Base-by-base conservation (phyloP, 2,329 filamentous ascomycete genomes). In the Claviceps paspali region DNA sequence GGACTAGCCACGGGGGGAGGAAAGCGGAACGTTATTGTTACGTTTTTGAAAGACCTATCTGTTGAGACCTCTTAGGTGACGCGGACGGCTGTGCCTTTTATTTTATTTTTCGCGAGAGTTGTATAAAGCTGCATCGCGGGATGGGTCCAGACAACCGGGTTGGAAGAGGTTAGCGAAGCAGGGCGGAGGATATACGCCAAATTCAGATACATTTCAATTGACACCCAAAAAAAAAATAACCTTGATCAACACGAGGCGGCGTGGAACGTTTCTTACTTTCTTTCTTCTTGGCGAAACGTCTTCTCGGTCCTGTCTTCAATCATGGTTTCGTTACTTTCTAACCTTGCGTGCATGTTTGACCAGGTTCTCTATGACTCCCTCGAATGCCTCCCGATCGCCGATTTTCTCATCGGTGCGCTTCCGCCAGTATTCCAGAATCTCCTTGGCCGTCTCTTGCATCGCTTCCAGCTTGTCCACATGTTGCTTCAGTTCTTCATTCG, bases 351-450 rank as follows among this genome's bases (percentile, higher is more conserved):
- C 85, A 62, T 93, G 85, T 57, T 86, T 91, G 30, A 95, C 88
- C 46, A 96, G 59, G 56, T 94, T 95, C 61, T 94, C 88, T 68
- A 96, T 95, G 12, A 96, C 88, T 1, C 85, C 86, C 55, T 96
- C 88, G 55, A 95, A 91, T 3, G 86, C 84, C 54, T 95, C 88
- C 48, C 91, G 79, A 53, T 96, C 88, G 29, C 83, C 83, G 45
- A 93, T 64, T 49, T 88, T 84, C 48, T 86, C 85, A 53, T 94
- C 87, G 37, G 82, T 79, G 49, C 78, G 67, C 63, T 83, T 82
- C 48, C 83, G 71, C 88, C 88, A 96, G 54, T 88, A 93, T 46
- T 85, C 82, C 36, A 95, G 64, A 28, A 87, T 76, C 41, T 83
- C 74, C 38, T 79, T 81, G 3, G 85, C 84, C 17, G 71, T 67